Evolutionary conservation across 768 basidiomycete genomes (phyloP), one percentile per base, ranked within the genome.

Genomic region (Pleurotus djamor): DNA sequence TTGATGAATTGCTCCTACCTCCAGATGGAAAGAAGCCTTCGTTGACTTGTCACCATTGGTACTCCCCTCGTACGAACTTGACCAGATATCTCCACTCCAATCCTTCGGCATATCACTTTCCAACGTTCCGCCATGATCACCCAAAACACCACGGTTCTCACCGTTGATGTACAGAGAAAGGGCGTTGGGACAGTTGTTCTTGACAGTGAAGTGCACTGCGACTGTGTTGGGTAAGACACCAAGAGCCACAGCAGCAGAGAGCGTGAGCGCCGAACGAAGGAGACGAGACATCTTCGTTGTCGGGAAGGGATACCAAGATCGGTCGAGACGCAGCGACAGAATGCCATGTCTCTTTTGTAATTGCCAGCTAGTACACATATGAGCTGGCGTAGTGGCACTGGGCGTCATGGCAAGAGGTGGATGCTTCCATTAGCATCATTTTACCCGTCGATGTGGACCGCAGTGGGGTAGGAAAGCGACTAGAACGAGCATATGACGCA

Each of bases 81-180:
- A 43, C 54, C 54, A 56, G 36, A 56, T 56, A 32, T 56, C 54
- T 43, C 54, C 54, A 14, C n/a, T 44, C 54, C 54, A 56, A 38
- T 56, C 54, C 38, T 34, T 56, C 54, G 54, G 54, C 41, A 56
- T 41, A 44, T 56, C 54, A 41, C 41, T 43, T 17, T 56, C 38
- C 21, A 56, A 37, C 14, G 13, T 56, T 32, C 54, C 54, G 12
- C 54, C 54, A 10, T 33, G 36, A 44, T 56, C 44, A 6, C 54
- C 54, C 54, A 56, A 10, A 17, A 56, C 54, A 28, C 54, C 54
- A 14, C 54, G 36, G 41, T 56, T 43, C 41, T 56, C 54, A 38
- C 54, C 54, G 12, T 56, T 56, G 36, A 56, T 44, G 28, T 32
- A 56, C 37, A 56, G 54, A n/a, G 54, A 34, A 17, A 56, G 54